Conservation (phyloP, 192 early-diverging fungal genomes). For the Rhizophagus clarus region DNA sequence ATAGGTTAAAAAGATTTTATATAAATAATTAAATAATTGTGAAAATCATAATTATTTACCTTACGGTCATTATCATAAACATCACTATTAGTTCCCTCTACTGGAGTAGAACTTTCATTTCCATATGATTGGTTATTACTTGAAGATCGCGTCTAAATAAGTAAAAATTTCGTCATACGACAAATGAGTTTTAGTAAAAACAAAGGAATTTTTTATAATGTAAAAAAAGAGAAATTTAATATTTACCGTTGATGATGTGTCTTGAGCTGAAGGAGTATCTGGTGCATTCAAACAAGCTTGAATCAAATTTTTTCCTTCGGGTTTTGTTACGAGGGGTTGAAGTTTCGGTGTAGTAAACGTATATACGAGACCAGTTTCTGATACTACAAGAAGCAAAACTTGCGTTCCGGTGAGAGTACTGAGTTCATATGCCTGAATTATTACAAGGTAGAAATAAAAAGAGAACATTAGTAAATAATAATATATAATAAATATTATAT, state of each 20-base stretch:
- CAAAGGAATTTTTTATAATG: not conserved
- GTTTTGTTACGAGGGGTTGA: slow-evolving; percentile 88
- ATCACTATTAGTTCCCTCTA: slow-evolving; percentile 19
- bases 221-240: not conserved
- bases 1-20: not conserved
- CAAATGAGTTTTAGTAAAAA: not conserved
- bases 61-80: slow-evolving; percentile 25
- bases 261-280: slow-evolving; percentile 47
- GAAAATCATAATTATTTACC: slow-evolving; percentile 17
- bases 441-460: not conserved
- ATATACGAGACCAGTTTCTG: slow-evolving; percentile 94
- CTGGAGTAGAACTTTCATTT: slow-evolving; percentile 23
- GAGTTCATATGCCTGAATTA: slow-evolving; percentile 81
- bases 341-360: slow-evolving; percentile 94
- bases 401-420: slow-evolving; percentile 93
- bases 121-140: slow-evolving; percentile 11
- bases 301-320: slow-evolving; percentile 91
- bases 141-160: slow-evolving; percentile 2
- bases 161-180: not conserved
- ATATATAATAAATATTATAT: not conserved
- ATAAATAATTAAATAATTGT: not conserved
- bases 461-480: not conserved
- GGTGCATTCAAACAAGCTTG: slow-evolving; percentile 89
- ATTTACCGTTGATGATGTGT: slow-evolving; percentile 39
- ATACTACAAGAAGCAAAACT: slow-evolving; percentile 89